A percentile compares a stretch with the other conserved stretches of the same genome.
Conservation (phyloP, 2,329 filamentous ascomycete species). For the Verticillium nonalfalfae region DNA sequence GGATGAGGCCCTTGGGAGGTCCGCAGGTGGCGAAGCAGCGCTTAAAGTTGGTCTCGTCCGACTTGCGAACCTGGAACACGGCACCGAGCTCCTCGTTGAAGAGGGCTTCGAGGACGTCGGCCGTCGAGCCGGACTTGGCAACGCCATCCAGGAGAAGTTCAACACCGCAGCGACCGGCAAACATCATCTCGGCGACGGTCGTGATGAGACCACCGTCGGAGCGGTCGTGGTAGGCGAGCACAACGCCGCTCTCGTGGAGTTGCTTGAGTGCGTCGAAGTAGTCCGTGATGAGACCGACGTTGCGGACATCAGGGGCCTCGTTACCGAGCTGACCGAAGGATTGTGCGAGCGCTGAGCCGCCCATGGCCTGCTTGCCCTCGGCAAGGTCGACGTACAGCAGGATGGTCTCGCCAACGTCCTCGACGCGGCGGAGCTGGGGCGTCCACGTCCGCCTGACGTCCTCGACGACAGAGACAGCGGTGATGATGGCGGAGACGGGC, state of each 20-base stretch:
- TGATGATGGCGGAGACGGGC: constrained; percentile 84
- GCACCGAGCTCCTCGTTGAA: constrained; percentile 97
- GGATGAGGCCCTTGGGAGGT: constrained; percentile 73
- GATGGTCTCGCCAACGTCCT: constrained; percentile 83
- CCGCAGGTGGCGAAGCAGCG: constrained; percentile 88
- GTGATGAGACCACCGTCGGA: constrained; percentile 92
- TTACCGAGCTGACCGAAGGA: constrained; percentile 81
- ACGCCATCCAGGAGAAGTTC: constrained; percentile 78
- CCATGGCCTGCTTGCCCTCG: constrained; percentile 71
- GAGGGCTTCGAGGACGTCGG: constrained; percentile 66
- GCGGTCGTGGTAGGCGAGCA: constrained; percentile 90
- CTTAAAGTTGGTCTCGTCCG: constrained; percentile 78
- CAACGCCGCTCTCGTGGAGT: constrained; percentile 52
- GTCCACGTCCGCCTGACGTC: constrained; percentile 89
- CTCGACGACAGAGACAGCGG: constrained; percentile 80
- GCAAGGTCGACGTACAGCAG: constrained; percentile 90
- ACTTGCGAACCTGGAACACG: constrained; percentile 87
- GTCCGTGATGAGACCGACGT: constrained; percentile 74
- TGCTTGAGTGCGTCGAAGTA: constrained; percentile 81
- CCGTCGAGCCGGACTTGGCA: constrained; percentile 52
- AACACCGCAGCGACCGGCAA: constrained; percentile 84
- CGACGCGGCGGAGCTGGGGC: constrained; percentile 72
- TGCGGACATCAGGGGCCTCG: constrained; percentile 78
- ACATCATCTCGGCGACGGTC: constrained; percentile 95
- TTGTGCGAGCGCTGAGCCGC: constrained; percentile 87